A percentile compares a stretch with the other conserved stretches of the same genome.
These are phyloP conservation scores for Termitomyces sp. DNA, from an alignment of 768 basidiomycete genomes.

Conservation along the genomic window DNA sequence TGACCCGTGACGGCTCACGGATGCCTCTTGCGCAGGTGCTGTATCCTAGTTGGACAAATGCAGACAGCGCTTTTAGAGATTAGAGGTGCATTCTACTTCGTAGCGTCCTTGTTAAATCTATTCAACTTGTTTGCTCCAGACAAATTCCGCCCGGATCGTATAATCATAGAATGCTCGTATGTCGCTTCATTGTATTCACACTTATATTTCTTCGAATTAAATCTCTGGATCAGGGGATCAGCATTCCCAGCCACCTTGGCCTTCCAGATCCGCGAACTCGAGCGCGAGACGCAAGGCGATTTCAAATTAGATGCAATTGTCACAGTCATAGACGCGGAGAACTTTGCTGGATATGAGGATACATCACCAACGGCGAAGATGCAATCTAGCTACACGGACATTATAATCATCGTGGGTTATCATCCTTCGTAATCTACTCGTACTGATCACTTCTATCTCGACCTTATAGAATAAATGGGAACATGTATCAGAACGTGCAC, in stretches of 20 bases:
- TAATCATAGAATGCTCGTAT: slow-evolving; percentile 94
- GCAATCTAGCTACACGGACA: slow-evolving; percentile 94
- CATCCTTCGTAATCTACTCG: background rate
- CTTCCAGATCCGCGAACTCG: slow-evolving; percentile 90
- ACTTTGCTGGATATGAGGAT: slow-evolving; percentile 92
- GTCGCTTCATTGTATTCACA: slow-evolving; percentile 20
- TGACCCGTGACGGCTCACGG: background rate
- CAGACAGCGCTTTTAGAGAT: slow-evolving; percentile 88
- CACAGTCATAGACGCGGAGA: slow-evolving; percentile 89
- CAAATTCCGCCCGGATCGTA: slow-evolving; percentile 81
- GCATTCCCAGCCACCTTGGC: slow-evolving; percentile 95
- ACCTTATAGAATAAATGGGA: slow-evolving; percentile 83
- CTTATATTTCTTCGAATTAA: background rate
- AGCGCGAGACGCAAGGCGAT: slow-evolving; percentile 67
- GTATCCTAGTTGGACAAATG: slow-evolving; percentile 94
- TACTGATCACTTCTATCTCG: background rate
- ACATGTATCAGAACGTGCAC: slow-evolving; percentile 67
- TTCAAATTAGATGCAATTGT: slow-evolving; percentile 87
- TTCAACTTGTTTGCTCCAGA: slow-evolving; percentile 40
- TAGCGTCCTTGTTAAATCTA: background rate
- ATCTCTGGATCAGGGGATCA: slow-evolving; percentile 62
- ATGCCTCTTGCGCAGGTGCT: slow-evolving; percentile 57
- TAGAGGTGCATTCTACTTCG: slow-evolving; percentile 41
- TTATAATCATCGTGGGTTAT: slow-evolving; percentile 72
- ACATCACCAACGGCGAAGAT: slow-evolving; percentile 88